phyloP scores from a whole-genome alignment of 495 filamentous ascomycete species.

The Lasiosphaeria miniovina region DNA sequence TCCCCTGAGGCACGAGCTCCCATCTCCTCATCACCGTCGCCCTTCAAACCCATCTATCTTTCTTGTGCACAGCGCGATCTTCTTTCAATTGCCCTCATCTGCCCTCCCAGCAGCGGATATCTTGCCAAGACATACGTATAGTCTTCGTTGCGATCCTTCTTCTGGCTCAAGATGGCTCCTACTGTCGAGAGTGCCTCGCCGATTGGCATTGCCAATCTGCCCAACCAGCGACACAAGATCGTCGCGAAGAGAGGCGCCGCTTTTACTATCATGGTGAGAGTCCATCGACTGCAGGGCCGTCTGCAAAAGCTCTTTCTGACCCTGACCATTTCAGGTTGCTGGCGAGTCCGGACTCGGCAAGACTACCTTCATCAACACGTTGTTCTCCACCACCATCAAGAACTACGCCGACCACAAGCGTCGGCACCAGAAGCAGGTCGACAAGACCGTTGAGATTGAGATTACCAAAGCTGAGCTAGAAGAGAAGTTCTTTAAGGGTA shows the following conservation, averaged over 20 bases:
- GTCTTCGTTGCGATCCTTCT: slow-evolving; percentile 10
- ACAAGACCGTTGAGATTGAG: slow-evolving; percentile 99
- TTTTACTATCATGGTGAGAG: slow-evolving; percentile 94
- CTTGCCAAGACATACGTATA: slow-evolving; percentile 13
- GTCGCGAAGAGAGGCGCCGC: slow-evolving; percentile 98
- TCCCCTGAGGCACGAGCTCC: slow-evolving; percentile 40
- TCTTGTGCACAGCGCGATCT: slow-evolving; percentile 12
- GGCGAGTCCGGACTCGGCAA: slow-evolving; percentile 98
- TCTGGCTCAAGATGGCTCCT: slow-evolving; percentile 61
- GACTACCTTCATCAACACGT: slow-evolving; percentile 99
- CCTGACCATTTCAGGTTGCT: slow-evolving; percentile 63
- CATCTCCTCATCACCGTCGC: slow-evolving; percentile 17
- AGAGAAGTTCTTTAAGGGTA: slow-evolving; percentile 99
- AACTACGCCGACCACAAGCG: slow-evolving; percentile 99
- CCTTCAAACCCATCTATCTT: slow-evolving; percentile 27
- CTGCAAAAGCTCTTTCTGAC: slow-evolving; percentile 3
- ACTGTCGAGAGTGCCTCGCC: slow-evolving; percentile 83
- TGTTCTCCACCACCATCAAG: slow-evolving; percentile 99
- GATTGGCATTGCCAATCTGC: slow-evolving; percentile 99
- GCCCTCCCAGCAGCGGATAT: slow-evolving; percentile 18
- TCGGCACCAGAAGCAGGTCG: slow-evolving; percentile 96
- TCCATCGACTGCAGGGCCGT: not conserved
- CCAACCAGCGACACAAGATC: slow-evolving; percentile 99
- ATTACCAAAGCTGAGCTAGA: slow-evolving; percentile 99
- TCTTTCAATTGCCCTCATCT: slow-evolving; percentile 19